A percentile compares a stretch with the other conserved stretches of the same genome.
Conservation (phyloP, 495 filamentous ascomycete species). For the Recurvomyces mirabilis region DNA sequence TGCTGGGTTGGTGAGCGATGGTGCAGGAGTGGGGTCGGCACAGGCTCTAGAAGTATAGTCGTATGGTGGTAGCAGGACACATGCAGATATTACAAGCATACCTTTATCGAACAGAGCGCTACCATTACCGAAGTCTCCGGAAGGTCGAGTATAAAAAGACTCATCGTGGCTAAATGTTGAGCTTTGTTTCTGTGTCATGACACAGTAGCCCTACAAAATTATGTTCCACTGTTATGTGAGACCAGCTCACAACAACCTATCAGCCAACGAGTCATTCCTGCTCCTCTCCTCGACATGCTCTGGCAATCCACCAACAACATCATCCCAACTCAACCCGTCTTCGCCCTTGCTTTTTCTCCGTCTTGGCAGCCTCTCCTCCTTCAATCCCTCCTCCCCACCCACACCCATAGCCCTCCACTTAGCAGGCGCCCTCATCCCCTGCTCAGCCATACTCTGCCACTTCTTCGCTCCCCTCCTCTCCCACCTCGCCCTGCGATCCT, state of each 20-base stretch:
- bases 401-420: constrained; percentile 59
- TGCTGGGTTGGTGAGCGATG: constrained; percentile 24
- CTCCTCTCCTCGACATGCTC: background rate
- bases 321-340: constrained; percentile 12
- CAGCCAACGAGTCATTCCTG: background rate
- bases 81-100: too few relatives aligned
- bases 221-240: too few relatives aligned
- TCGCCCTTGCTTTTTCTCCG: background rate
- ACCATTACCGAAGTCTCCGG: too few relatives aligned
- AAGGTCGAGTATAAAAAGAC: too few relatives aligned
- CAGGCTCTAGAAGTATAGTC: too few relatives aligned
- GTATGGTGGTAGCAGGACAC: too few relatives aligned
- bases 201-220: too few relatives aligned
- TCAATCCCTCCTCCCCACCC: constrained; percentile 1
- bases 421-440: constrained; percentile 54
- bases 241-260: background rate
- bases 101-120: too few relatives aligned
- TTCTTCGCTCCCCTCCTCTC: constrained; percentile 63
- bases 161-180: too few relatives aligned
- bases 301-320: constrained; percentile 3
- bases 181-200: too few relatives aligned
- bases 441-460: constrained; percentile 61
- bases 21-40: too few relatives aligned
- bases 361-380: constrained; percentile 9
- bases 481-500: constrained; percentile 60